Evolutionary conservation across 768 basidiomycete species (phyloP), one percentile per base, ranked within the genome.

Genomic region (Macrolepiota dolichaula): DNA sequence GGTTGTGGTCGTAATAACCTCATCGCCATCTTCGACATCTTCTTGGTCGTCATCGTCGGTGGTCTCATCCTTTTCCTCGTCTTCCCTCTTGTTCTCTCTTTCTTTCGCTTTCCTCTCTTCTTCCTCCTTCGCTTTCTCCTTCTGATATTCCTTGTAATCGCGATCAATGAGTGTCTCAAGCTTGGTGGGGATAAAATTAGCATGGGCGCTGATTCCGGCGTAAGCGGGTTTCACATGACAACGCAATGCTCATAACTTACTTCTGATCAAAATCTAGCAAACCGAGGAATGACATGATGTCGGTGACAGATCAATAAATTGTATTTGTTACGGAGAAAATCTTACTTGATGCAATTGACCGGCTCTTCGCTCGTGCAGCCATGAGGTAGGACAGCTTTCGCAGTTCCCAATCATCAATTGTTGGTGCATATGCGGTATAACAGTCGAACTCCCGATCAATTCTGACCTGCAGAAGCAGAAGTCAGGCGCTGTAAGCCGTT

Each of bases 341-440:
- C 79, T 61, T 65, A 82, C 82, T 83, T 3, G 74, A 69, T 12
- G 77, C 81, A 62, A 82, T 74, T 5, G 81, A 76, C 51, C 77
- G 77, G 59, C 79, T 76, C 68, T 76, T 79, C 2, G 81, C 74
- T 37, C 79, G 71, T 62, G 80, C 77, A 12, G 75, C 79, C 50
- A 79, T 66, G 24, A 79, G 68, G 47, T 75, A 70, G 5, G 78
- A 76, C 32, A 78, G 66, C 62, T 79, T 78, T 6, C 78, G 71
- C 50, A 75, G 63, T 49, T 75, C 70, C 72, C 72, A 75, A 27
- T 75, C 74, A 12, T 71, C 72, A 17, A 73, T 62, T 4, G 22
- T 66, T 15, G 64, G 63, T 6, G 51, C 64, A 15, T 67, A 61
- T 68, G 72, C 17, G 35, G 32, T 4, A 49, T 10, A 15, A 29